These are phyloP conservation scores for Trichoderma lentiforme DNA, from an alignment of 2,329 filamentous ascomycete species.

Conservation along the genomic window DNA sequence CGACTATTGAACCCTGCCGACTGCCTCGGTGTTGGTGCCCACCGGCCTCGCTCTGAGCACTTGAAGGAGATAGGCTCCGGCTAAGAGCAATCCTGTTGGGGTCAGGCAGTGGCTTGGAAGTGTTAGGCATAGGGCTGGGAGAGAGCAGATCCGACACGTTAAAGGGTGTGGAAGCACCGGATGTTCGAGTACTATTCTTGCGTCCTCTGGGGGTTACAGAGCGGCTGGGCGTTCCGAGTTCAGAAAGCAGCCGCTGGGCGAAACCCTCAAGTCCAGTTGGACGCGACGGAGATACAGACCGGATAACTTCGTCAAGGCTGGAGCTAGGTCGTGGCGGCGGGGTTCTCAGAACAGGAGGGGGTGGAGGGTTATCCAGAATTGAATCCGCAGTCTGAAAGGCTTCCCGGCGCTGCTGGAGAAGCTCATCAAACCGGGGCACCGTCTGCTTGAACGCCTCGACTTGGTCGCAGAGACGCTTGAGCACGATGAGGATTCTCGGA, in stretches of 20 bases:
- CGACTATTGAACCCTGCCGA: constrained; percentile 37
- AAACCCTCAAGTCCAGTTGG: constrained; percentile 58
- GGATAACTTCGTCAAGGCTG: constrained; percentile 42
- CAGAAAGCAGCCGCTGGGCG: constrained; percentile 60
- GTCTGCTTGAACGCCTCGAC: constrained; percentile 59
- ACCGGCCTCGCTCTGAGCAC: constrained; percentile 28
- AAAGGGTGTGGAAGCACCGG: constrained; percentile 32
- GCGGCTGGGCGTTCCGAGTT: constrained; percentile 53
- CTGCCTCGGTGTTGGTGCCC: constrained; percentile 28
- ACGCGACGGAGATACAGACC: constrained; percentile 50
- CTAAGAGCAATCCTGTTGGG: constrained; percentile 27
- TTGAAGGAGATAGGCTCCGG: constrained; percentile 43
- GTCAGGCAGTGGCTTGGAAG: constrained; percentile 42
- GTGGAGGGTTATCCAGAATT: constrained; percentile 37
- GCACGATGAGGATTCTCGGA: constrained; percentile 52
- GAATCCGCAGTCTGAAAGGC: constrained; percentile 60
- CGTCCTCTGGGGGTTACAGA: constrained; percentile 45
- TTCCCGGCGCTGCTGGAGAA: constrained; percentile 63
- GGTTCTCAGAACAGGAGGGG: constrained; percentile 28
- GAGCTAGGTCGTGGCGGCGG: constrained; percentile 32
- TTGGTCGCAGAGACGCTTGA: constrained; percentile 61
- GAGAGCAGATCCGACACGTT: constrained; percentile 25
- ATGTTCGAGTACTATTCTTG: constrained; percentile 41
- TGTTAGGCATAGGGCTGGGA: constrained; percentile 33
- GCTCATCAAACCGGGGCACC: constrained; percentile 69